Evolutionary conservation across 1,284 basidiomycete genomes (phyloP).

Genomic region (Leccinum pallidistipes): DNA sequence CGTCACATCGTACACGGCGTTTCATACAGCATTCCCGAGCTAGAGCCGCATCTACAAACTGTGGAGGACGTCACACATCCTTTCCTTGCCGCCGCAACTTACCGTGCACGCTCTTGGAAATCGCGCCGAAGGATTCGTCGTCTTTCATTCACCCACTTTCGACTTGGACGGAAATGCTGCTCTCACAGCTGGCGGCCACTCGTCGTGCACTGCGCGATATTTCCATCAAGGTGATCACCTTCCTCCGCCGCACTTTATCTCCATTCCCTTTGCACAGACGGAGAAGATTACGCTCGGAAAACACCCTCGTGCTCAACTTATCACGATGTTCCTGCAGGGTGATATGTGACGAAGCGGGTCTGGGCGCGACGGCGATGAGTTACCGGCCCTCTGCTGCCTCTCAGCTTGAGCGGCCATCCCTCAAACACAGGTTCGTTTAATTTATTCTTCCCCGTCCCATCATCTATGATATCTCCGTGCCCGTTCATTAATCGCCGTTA

Average conservation of each 20-base stretch:
- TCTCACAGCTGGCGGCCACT: constrained; percentile 15
- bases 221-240: constrained; percentile 28
- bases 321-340: constrained; percentile 22
- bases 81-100: constrained; percentile 34
- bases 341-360: no score
- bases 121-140: constrained; percentile 26
- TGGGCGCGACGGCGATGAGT: no score
- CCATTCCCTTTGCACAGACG: constrained; percentile 24
- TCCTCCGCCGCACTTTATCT: constrained; percentile 24
- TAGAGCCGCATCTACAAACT: constrained; percentile 39
- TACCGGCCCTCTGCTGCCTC: constrained; percentile 3
- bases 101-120: constrained; percentile 24
- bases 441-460: neutral
- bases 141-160: constrained; percentile 28
- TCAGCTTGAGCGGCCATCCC: neutral
- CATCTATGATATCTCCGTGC: neutral
- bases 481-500: no score
- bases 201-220: constrained; percentile 22
- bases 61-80: constrained; percentile 36
- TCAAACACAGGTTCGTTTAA: constrained; percentile 17
- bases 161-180: constrained; percentile 20
- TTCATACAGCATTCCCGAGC: constrained; percentile 39
- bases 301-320: constrained; percentile 23
- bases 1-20: constrained; percentile 41
- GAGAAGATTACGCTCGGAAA: constrained; percentile 31